Percentiles rank a stretch among this genome's conserved stretches.
Evolutionary conservation across 2,329 filamentous ascomycete species (phyloP).

Genomic region (Cladophialophora chaetospira): DNA sequence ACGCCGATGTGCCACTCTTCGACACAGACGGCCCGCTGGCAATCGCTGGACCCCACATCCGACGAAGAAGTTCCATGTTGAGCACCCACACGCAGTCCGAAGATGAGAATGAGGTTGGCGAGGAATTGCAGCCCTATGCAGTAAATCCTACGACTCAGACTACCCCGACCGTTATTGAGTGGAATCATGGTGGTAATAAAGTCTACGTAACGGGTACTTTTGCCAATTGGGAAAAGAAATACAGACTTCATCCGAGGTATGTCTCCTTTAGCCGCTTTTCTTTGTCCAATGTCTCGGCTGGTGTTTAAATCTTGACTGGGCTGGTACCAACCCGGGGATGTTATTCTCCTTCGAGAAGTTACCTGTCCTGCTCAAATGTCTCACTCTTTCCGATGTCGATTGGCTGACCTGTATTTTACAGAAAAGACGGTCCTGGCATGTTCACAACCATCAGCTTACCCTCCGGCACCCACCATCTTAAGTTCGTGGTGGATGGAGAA

Average conservation of each 20-base stretch:
- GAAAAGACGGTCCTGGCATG: conserved; percentile 56
- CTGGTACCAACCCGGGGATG: conserved; percentile 2
- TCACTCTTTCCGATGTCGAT: neutral
- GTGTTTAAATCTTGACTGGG: conserved; percentile 5
- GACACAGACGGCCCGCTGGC: conserved; percentile 49
- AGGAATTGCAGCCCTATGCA: conserved; percentile 66
- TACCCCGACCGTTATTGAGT: conserved; percentile 83
- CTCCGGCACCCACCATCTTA: conserved; percentile 93
- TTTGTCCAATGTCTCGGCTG: conserved; percentile 22
- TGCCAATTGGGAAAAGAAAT: conserved; percentile 96
- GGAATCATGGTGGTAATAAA: conserved; percentile 80
- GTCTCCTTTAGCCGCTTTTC: conserved; percentile 42
- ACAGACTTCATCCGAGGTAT: conserved; percentile 81
- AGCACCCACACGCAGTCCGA: conserved; percentile 68
- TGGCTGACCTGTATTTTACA: conserved; percentile 21
- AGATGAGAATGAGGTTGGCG: conserved; percentile 69
- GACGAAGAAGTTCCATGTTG: conserved; percentile 57
- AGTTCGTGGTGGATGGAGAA: conserved; percentile 91
- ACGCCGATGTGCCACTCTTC: conserved; percentile 58
- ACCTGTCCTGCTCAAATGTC: neutral
- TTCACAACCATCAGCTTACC: conserved; percentile 79
- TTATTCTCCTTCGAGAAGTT: conserved; percentile 1
- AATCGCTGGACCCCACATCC: conserved; percentile 55
- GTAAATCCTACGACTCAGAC: conserved; percentile 67
- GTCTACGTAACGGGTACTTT: conserved; percentile 94